Conservation (phyloP, 805 yeast genomes). For the Candida nonsorbophila region DNA sequence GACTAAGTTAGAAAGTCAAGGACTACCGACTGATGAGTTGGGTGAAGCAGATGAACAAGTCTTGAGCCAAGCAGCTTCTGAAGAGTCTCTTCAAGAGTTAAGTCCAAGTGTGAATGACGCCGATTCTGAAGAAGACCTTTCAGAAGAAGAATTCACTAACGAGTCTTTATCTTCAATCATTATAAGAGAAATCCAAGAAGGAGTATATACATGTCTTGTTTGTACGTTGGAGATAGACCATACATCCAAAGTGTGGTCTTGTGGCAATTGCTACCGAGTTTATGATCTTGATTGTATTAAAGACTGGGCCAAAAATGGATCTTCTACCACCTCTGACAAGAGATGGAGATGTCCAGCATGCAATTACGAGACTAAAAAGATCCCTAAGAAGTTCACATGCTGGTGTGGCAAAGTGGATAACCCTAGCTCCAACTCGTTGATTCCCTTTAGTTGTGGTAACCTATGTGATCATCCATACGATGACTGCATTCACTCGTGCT, state of each 20-base stretch:
- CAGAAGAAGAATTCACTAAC: slow-evolving; percentile 1
- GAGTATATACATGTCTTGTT: slow-evolving; percentile 77
- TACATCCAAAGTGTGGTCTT: slow-evolving; percentile 67
- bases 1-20: too few species aligned
- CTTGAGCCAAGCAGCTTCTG: too few species aligned
- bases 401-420: slow-evolving; percentile 84
- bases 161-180: slow-evolving; percentile 19
- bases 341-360: slow-evolving; percentile 90
- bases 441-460: slow-evolving; percentile 88
- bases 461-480: slow-evolving; percentile 57
- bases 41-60: too few species aligned
- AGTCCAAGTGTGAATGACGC: background rate
- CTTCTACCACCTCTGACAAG: slow-evolving; percentile 50
- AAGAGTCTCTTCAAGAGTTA: background rate
- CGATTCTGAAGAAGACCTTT: background rate
- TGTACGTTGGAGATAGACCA: slow-evolving; percentile 79
- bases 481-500: slow-evolving; percentile 69
- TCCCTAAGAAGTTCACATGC: slow-evolving; percentile 61
- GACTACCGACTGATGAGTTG: too few species aligned
- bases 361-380: slow-evolving; percentile 43
- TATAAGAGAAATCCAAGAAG: slow-evolving; percentile 54
- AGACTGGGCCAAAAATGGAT: slow-evolving; percentile 81
- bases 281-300: slow-evolving; percentile 81
- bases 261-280: slow-evolving; percentile 71
- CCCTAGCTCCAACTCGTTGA: slow-evolving; percentile 43